These are phyloP conservation scores for Epichloe gansuensis DNA, from an alignment of 2,329 filamentous ascomycete genomes.

Conservation along the genomic window DNA sequence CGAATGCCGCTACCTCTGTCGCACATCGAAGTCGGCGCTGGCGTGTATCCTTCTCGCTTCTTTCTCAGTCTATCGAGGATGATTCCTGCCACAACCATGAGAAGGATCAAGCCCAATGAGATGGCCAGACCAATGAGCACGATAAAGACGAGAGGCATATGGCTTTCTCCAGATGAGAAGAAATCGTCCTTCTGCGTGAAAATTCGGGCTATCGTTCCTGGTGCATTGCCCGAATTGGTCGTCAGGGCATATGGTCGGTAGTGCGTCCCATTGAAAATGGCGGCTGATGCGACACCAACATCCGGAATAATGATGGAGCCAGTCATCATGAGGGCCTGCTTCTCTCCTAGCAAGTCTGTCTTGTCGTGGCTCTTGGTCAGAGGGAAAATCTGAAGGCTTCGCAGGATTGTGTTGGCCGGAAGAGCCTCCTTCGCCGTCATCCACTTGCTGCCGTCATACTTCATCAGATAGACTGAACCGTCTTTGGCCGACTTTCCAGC, in stretches of 20 bases:
- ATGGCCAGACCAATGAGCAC: conserved; percentile 73
- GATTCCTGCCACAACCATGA: conserved; percentile 64
- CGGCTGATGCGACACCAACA: conserved; percentile 75
- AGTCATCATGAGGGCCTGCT: conserved; percentile 69
- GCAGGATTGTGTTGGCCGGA: conserved; percentile 52
- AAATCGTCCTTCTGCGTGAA: conserved; percentile 74
- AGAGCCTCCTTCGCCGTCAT: conserved; percentile 50
- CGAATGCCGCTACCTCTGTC: conserved; percentile 46
- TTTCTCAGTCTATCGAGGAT: conserved; percentile 63
- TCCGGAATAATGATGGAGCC: conserved; percentile 63
- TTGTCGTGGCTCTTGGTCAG: conserved; percentile 54
- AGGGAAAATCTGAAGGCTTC: conserved; percentile 69
- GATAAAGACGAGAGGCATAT: conserved; percentile 61
- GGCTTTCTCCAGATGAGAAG: conserved; percentile 46
- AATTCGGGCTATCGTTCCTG: conserved; percentile 65
- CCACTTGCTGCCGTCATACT: conserved; percentile 66
- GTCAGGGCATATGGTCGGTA: conserved; percentile 74
- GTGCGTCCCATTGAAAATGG: conserved; percentile 70
- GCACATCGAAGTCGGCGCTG: conserved; percentile 56
- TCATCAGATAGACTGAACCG: conserved; percentile 64
- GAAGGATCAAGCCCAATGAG: conserved; percentile 61
- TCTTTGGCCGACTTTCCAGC: conserved; percentile 53
- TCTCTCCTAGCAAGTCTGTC: conserved; percentile 48
- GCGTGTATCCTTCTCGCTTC: conserved; percentile 65
- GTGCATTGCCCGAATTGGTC: conserved; percentile 47